Percentiles rank a stretch among this genome's conserved stretches.
Evolutionary conservation across 305 asterid genomes (phyloP).

Genomic region (Solanum chacoense): DNA sequence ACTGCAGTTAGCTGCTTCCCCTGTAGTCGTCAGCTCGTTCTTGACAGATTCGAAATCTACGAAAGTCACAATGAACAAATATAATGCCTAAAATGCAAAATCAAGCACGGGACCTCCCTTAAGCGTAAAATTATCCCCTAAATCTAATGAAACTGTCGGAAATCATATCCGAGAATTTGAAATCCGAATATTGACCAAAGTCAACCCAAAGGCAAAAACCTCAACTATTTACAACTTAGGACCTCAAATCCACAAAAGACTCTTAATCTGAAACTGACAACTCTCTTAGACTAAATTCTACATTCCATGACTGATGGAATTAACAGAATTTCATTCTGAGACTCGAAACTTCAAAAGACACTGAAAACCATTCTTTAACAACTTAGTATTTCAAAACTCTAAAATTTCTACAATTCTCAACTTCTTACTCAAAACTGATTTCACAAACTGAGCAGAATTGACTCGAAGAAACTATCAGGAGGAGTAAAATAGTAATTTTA

Average conservation of each 20-base stretch:
- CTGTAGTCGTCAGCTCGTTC: too few relatives aligned
- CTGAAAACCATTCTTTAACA: not conserved
- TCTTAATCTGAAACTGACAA: not conserved
- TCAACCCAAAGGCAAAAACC: not conserved
- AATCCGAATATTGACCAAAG: not conserved
- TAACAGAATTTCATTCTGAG: not conserved
- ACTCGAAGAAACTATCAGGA: not conserved
- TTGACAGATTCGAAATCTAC: too few relatives aligned
- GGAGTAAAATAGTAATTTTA: not conserved
- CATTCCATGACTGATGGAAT: not conserved
- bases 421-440: not conserved
- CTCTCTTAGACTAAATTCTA: not conserved
- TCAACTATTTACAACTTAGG: not conserved
- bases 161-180: not conserved
- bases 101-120: too few relatives aligned
- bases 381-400: not conserved
- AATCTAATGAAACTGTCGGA: not conserved
- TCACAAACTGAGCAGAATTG: not conserved
- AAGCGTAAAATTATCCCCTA: not conserved
- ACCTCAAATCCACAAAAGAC: not conserved
- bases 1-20: too few relatives aligned
- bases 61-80: too few relatives aligned
- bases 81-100: too few relatives aligned
- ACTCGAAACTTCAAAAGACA: not conserved
- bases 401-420: not conserved